A percentile compares a stretch with the other conserved stretches of the same genome.
These are phyloP conservation scores for Ophiostoma australiae DNA, from an alignment of 2,329 filamentous ascomycete species.

Conservation along the genomic window DNA sequence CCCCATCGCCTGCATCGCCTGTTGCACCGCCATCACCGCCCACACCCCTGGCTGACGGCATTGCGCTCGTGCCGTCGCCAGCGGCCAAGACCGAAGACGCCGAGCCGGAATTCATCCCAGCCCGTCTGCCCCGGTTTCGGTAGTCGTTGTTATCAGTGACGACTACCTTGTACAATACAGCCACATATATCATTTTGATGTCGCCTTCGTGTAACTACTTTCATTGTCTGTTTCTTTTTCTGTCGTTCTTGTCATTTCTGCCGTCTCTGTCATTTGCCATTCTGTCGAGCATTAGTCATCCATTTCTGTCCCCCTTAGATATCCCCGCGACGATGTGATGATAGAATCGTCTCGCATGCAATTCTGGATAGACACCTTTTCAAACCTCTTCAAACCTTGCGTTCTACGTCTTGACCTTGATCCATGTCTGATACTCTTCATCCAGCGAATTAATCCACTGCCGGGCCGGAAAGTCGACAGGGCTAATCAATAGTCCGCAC, in stretches of 20 bases:
- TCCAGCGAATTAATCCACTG: background rate
- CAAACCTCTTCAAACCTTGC: no score
- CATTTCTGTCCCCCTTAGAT: background rate
- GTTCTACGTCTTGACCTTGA: no score
- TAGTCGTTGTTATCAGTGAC: background rate
- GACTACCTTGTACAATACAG: background rate
- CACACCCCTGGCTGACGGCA: background rate
- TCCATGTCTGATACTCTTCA: background rate
- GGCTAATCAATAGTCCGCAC: background rate
- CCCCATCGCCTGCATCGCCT: background rate
- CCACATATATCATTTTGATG: background rate
- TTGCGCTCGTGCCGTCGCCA: background rate
- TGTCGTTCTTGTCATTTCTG: background rate
- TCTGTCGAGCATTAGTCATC: background rate
- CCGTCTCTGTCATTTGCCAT: background rate
- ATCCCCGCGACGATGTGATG: conserved; percentile 5
- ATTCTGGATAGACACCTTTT: background rate
- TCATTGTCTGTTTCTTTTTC: background rate
- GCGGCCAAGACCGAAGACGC: background rate
- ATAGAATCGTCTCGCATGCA: background rate
- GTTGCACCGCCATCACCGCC: background rate
- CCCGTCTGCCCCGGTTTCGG: conserved; percentile 52
- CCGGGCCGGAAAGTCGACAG: background rate
- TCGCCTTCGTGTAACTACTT: background rate
- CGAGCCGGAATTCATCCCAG: conserved; percentile 48